Percentiles rank a stretch among this genome's conserved stretches.
These are phyloP conservation scores for Bifiguratus adelaidae DNA, from an alignment of 192 early-diverging fungal genomes.

Conservation along the genomic window DNA sequence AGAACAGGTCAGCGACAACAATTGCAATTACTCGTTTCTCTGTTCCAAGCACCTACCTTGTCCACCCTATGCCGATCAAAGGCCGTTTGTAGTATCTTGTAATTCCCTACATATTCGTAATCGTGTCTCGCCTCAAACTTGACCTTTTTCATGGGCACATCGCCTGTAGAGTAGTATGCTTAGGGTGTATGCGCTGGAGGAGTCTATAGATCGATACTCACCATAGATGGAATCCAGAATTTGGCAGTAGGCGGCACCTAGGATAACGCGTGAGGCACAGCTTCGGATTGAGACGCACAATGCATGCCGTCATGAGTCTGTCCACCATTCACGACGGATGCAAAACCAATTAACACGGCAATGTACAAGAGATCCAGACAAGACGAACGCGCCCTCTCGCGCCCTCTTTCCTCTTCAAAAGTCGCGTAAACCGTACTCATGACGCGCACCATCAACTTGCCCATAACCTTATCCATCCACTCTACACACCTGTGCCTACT, in stretches of 20 bases:
- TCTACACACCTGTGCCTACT: slow-evolving; percentile 69
- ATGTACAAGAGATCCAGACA: too few species aligned
- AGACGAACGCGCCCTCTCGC: too few species aligned
- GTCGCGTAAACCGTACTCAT: too few species aligned
- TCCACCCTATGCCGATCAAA: slow-evolving; percentile 86
- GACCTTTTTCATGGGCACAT: slow-evolving; percentile 82
- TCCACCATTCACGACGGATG: too few species aligned
- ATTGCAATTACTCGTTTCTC: not conserved
- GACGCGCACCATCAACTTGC: too few species aligned
- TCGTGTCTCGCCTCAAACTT: slow-evolving; percentile 93
- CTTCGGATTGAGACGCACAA: too few species aligned
- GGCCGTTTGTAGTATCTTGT: slow-evolving; percentile 81
- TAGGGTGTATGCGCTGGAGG: slow-evolving; percentile 46
- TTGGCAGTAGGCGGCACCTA: slow-evolving; percentile 61
- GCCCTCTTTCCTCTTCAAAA: too few species aligned
- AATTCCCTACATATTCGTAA: slow-evolving; percentile 94
- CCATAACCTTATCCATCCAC: slow-evolving; percentile 13
- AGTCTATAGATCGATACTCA: too few species aligned
- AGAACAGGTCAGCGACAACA: slow-evolving; percentile 1
- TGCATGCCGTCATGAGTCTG: too few species aligned
- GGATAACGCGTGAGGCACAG: not conserved
- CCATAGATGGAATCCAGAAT: slow-evolving; percentile 61
- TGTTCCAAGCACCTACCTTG: slow-evolving; percentile 43
- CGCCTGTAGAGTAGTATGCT: slow-evolving; percentile 41
- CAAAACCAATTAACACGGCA: too few species aligned